Evolutionary conservation across 2,329 filamentous ascomycete genomes (phyloP).

Genomic region (Rhexocercosporidium sp.): DNA sequence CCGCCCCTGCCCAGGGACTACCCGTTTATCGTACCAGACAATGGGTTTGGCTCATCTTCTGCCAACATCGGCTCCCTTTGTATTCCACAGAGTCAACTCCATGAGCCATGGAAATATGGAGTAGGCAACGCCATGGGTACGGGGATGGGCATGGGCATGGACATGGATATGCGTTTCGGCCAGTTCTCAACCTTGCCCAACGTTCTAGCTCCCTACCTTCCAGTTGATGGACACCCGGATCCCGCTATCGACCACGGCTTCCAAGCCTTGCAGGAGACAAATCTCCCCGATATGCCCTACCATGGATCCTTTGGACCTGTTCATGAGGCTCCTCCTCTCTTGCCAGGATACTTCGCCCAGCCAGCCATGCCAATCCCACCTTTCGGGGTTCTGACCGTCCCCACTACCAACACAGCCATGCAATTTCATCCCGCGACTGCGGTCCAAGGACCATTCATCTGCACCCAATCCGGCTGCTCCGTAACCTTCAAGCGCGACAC

Average conservation of each 20-base stretch:
- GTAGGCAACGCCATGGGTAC: neutral
- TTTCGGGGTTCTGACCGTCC: neutral
- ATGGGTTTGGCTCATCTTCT: neutral
- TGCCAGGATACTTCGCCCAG: neutral
- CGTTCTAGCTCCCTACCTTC: neutral
- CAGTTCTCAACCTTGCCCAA: neutral
- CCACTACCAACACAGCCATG: neutral
- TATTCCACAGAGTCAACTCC: neutral
- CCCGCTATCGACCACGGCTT: neutral
- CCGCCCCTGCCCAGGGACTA: neutral
- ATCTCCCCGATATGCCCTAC: neutral
- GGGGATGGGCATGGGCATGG: neutral
- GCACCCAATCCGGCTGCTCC: neutral
- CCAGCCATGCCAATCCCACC: neutral
- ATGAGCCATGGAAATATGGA: neutral
- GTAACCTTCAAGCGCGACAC: slow-evolving; percentile 11
- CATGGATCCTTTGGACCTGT: neutral
- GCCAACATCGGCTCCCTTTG: neutral
- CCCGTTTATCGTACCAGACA: neutral
- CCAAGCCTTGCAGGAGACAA: neutral
- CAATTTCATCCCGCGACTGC: neutral
- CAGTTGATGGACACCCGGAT: neutral
- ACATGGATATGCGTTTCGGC: neutral
- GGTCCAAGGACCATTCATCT: neutral
- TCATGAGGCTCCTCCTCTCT: neutral